Evolutionary conservation across 2,329 filamentous ascomycete genomes (phyloP), one percentile per base, ranked within the genome.

Genomic region (Mycosphaerella sp.): DNA sequence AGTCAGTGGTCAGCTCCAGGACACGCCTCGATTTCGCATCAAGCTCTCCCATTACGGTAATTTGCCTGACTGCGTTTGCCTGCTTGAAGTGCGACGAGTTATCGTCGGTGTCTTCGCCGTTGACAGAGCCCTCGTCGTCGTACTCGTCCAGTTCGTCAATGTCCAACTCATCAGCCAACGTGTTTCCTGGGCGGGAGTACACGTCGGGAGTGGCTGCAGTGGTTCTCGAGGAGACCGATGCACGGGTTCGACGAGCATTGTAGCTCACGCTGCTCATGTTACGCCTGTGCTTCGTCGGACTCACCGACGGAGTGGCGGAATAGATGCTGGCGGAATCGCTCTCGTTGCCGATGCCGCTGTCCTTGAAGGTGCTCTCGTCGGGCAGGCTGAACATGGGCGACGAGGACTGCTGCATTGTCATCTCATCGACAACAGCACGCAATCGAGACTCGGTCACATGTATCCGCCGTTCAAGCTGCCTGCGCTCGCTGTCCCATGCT

Each of bases 361-460:
- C 85, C 55, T 78, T 79, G 36, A 74, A 76, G 2, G 71, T 72
- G 35, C 85, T 81, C 37, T 87, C 82, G 1, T 70, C 73, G 12
- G 84, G 80, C 2, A 71, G 59, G 5, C 66, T 66, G 25, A 64
- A 62, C 8, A 34, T 8, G 9, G 69, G 62, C 27, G 63, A 59
- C 32, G 57, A 53, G 9, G 74, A 74, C 61, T 89, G 82, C 50
- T 82, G 81, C 3, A 80, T 77, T n/a, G 83, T 82, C 44, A 98
- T 80, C 69, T 97, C 93, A 34, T 91, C 88, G 40, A 98, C 75
- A 9, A 98, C 79, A 9, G 81, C 78, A 66, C 91, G 93, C 49
- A 98, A 70, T 34, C 91, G 84, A 27, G 79, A 87, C 71, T 98
- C 93, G 1, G 89, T 86, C n/a, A 96, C 79, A 67, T 97, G 90